These are phyloP conservation scores for Crucibulum laeve DNA, from an alignment of 768 basidiomycete genomes.

Conservation along the genomic window DNA sequence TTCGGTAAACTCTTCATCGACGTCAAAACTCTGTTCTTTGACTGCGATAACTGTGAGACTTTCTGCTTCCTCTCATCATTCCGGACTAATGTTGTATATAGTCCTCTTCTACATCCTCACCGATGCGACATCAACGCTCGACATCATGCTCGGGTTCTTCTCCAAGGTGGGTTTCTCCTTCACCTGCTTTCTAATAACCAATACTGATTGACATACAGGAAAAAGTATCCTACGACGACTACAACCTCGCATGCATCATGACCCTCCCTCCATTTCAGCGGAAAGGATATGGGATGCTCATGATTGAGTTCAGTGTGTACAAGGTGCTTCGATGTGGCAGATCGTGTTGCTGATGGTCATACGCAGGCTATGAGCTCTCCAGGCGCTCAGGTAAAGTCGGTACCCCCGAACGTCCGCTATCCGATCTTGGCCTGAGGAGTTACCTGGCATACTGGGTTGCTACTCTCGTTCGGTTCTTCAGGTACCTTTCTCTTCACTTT, in stretches of 20 bases:
- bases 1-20: conserved; percentile 99
- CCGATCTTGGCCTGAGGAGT: conserved; percentile 86
- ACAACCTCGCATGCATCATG: conserved; percentile 96
- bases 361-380: conserved; percentile 87
- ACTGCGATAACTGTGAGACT: conserved; percentile 71
- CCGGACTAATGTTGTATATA: no score
- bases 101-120: conserved; percentile 93
- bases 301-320: conserved; percentile 96
- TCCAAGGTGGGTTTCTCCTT: conserved; percentile 41
- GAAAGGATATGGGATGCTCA: conserved; percentile 86
- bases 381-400: conserved; percentile 74
- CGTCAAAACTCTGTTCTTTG: conserved; percentile 92
- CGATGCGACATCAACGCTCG: conserved; percentile 71
- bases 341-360: background rate
- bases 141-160: conserved; percentile 76
- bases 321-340: background rate
- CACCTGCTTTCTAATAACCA: background rate
- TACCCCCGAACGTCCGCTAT: conserved; percentile 92
- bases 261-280: conserved; percentile 91
- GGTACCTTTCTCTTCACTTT: conserved; percentile 29
- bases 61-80: no score
- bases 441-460: conserved; percentile 90
- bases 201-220: conserved; percentile 46
- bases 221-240: conserved; percentile 93
- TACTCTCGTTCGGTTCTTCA: conserved; percentile 78